Conservation (phyloP, 1,139 yeast species). For the Spathaspora sp. region DNA sequence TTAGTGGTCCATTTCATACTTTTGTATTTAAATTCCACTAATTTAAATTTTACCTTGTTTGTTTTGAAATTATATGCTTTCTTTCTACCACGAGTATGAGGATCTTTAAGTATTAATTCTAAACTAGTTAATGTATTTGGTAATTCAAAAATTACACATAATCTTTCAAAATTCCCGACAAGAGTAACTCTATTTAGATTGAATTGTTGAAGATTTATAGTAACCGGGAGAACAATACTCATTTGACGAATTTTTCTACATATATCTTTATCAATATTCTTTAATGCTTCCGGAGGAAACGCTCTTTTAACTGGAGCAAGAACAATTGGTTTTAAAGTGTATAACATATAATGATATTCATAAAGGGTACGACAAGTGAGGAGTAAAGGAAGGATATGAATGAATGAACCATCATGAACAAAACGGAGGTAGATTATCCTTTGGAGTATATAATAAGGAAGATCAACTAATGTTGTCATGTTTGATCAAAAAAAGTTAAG, state of each 20-base stretch:
- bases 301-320: constrained; percentile 2
- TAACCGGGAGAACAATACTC: neutral
- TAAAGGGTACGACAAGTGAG: constrained; percentile 17
- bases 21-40: neutral
- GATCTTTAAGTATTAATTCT: constrained; percentile 4
- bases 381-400: constrained; percentile 11
- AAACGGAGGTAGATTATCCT: constrained; percentile 16
- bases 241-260: neutral
- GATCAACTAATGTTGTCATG: constrained; percentile 1
- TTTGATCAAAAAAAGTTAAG: neutral
- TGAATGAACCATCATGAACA: constrained; percentile 3
- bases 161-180: neutral
- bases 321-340: constrained; percentile 14
- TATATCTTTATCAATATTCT: neutral
- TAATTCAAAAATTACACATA: neutral
- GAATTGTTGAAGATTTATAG: neutral
- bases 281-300: neutral
- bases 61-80: neutral
- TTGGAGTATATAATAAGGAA: constrained; percentile 17
- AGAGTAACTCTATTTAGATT: constrained; percentile 1
- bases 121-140: constrained; percentile 10
- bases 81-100: neutral
- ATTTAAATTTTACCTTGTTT: neutral
- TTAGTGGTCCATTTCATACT: neutral
- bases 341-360: constrained; percentile 14